Evolutionary conservation across 305 asterid species (phyloP).

Genomic region (Fraxinus sp.): DNA sequence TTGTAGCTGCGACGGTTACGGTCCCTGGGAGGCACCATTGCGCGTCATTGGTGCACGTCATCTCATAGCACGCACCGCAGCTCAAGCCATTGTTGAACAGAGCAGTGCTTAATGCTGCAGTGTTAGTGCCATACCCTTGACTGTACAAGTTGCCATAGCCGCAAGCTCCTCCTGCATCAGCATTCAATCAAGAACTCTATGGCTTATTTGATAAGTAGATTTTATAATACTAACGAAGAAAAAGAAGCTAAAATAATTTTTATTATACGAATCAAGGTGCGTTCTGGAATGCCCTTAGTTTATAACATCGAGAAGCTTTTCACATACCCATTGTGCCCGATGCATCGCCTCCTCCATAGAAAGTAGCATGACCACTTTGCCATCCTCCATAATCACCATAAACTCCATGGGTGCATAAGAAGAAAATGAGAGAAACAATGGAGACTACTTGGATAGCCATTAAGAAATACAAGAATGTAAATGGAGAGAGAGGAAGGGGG

Average conservation of each 20-base stretch:
- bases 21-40: conserved; percentile 44
- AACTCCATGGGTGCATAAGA: conserved; percentile 6
- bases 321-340: conserved; percentile 34
- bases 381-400: conserved; percentile 32
- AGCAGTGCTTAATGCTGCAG: conserved; percentile 61
- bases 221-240: background rate
- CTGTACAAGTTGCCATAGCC: conserved; percentile 58
- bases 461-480: background rate
- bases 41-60: conserved; percentile 36
- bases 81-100: conserved; percentile 51
- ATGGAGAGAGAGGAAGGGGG: background rate
- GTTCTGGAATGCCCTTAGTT: background rate
- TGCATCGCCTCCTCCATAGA: conserved; percentile 39
- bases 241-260: background rate
- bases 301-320: background rate
- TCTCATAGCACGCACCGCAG: conserved; percentile 56
- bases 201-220: background rate
- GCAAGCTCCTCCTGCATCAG: conserved; percentile 56
- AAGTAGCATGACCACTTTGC: conserved; percentile 38
- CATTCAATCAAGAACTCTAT: background rate
- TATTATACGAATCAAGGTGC: background rate
- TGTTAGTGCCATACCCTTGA: conserved; percentile 59
- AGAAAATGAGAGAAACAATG: background rate
- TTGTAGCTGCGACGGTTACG: conserved; percentile 53
- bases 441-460: background rate